phyloP scores from a whole-genome alignment of 257 asterid genomes.

The Gynochthodes officinalis region DNA sequence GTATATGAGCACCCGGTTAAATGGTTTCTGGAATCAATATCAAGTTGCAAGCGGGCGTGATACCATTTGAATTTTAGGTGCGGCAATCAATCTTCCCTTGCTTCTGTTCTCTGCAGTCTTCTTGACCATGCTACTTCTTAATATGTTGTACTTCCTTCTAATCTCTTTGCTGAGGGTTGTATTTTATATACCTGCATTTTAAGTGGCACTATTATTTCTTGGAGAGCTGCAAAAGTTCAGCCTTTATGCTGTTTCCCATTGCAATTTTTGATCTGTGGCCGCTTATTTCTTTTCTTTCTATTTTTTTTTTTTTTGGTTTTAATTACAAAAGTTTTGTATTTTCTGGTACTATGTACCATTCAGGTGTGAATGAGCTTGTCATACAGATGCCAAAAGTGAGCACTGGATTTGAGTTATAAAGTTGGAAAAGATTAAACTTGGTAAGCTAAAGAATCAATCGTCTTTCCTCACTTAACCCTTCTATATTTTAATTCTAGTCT shows the following conservation, averaged over 20 bases:
- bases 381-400: too few relatives aligned
- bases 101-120: not conserved
- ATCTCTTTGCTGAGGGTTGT: too few relatives aligned
- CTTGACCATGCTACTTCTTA: not conserved
- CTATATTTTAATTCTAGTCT: too few relatives aligned
- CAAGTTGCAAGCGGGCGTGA: not conserved
- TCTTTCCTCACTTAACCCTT: too few relatives aligned
- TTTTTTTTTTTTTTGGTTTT: not conserved
- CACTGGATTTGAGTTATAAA: too few relatives aligned
- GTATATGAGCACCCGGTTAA: not conserved
- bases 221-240: not conserved
- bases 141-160: not conserved
- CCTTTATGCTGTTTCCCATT: too few relatives aligned
- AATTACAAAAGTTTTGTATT: not conserved
- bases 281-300: too few relatives aligned
- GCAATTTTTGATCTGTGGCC: too few relatives aligned
- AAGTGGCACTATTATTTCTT: not conserved
- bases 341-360: not conserved
- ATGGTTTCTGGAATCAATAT: not conserved
- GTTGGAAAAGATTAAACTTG: too few relatives aligned
- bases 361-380: not conserved
- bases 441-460: too few relatives aligned
- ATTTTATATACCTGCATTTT: not conserved
- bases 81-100: not conserved
- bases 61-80: not conserved